phyloP scores from a whole-genome alignment of 176 grass and related monocot species.

The Chloris gayana region DNA sequence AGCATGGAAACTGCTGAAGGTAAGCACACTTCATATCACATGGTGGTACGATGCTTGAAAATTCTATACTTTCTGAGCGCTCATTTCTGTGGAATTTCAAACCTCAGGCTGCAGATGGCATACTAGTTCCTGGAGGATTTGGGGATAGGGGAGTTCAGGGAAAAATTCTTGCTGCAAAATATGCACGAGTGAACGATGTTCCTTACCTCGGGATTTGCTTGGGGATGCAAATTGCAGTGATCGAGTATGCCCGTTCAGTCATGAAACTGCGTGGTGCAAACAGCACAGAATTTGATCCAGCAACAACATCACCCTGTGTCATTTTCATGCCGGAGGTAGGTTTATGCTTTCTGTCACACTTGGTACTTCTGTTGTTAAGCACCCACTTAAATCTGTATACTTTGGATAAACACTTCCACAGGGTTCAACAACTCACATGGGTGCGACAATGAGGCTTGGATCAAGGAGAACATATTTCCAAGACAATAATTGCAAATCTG shows the following conservation, averaged over 20 bases:
- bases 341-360: conserved; percentile 11
- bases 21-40: conserved; percentile 45
- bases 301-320: conserved; percentile 66
- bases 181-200: conserved; percentile 79
- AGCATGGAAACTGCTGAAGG: conserved; percentile 92
- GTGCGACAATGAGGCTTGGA: conserved; percentile 93
- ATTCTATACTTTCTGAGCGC: conserved; percentile 7
- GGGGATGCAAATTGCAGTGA: conserved; percentile 96
- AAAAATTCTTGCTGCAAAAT: conserved; percentile 98
- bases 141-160: conserved; percentile 91
- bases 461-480: conserved; percentile 87
- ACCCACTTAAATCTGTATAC: conserved; percentile 32
- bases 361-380: conserved; percentile 9
- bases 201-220: conserved; percentile 97
- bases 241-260: conserved; percentile 82
- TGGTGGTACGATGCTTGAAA: conserved; percentile 19
- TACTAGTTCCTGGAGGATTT: conserved; percentile 97
- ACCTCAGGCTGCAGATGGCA: conserved; percentile 74
- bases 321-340: conserved; percentile 98
- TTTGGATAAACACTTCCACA: conserved; percentile 39
- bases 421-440: conserved; percentile 98
- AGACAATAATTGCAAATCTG: conserved; percentile 59
- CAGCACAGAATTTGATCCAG: conserved; percentile 89
- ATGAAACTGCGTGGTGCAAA: conserved; percentile 83
- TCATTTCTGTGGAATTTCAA: conserved; percentile 29